A percentile compares a stretch with the other conserved stretches of the same genome.
Conservation (phyloP, 2,329 filamentous ascomycete species). For the Tolypocladium tropicale region DNA sequence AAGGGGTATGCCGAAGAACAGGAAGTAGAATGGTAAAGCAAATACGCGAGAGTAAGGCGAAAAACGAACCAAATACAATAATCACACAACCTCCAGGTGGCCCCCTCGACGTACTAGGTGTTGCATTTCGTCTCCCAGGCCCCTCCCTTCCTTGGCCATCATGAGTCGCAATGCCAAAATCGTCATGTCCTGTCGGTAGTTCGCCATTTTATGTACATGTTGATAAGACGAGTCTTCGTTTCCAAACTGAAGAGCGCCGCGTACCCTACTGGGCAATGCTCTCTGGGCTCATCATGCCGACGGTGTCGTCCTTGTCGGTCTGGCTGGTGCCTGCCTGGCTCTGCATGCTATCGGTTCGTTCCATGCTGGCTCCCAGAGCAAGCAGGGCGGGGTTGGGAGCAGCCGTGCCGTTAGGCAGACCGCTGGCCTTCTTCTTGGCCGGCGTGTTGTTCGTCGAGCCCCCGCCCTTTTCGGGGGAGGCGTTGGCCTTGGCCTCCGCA, state of each 20-base stretch:
- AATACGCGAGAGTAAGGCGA: not conserved
- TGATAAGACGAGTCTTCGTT: not conserved
- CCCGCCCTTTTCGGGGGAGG: slow-evolving; percentile 21
- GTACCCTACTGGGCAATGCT: slow-evolving; percentile 46
- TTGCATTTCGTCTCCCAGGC: not conserved
- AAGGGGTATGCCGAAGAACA: not conserved
- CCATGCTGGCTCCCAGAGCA: slow-evolving; percentile 41
- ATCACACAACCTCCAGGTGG: not conserved
- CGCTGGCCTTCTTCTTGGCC: slow-evolving; percentile 42
- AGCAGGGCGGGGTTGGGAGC: slow-evolving; percentile 27
- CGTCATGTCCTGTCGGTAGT: not conserved
- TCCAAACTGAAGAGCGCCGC: not conserved
- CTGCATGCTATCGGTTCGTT: slow-evolving; percentile 46
- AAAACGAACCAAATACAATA: not conserved
- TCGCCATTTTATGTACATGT: not conserved
- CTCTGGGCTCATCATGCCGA: slow-evolving; percentile 78
- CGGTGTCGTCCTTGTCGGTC: slow-evolving; percentile 57
- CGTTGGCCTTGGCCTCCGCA: slow-evolving; percentile 33
- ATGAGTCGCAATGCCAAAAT: not conserved
- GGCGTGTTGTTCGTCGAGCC: slow-evolving; percentile 28
- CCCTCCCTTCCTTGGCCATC: not conserved
- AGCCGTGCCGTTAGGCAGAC: slow-evolving; percentile 23
- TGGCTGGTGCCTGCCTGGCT: slow-evolving; percentile 49
- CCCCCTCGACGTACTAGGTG: not conserved
- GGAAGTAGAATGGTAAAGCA: not conserved